Evolutionary conservation across 441 rosid species (phyloP), one percentile per base, ranked within the genome.

Genomic region (Jatropha podagrica): DNA sequence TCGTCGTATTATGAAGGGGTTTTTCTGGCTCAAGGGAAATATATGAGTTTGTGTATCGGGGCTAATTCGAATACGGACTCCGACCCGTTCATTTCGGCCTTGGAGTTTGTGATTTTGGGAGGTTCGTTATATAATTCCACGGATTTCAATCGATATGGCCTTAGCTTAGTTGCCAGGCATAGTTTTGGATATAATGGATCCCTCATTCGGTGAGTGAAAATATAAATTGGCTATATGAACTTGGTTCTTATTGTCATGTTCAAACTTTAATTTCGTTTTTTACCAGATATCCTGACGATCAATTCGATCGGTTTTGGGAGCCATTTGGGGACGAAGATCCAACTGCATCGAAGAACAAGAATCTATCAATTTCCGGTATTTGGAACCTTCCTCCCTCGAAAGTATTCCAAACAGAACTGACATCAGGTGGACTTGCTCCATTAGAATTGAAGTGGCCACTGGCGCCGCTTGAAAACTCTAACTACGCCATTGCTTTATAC

Each of bases 301-400:
- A 42, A 70, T 93, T 86, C 72, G 91, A 91, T 81, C 88, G 99
- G 74, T 77, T 80, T 60, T 95, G 99, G 99, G 93, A 84, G 85
- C 92, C 94, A 38, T 87, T 81, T 55, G 87, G 81, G 17, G 78
- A 73, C 37, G 75, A 68, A 17, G 68, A 70, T 63, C 51, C 78
- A 32, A 76, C 81, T 4, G 48, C 55, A 58, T 79, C 96, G 1
- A 81, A 80, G 81, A 90, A 87, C 75, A 83, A 74, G 41, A 86
- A 81, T 42, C 67, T 87, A 7, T 81, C 89, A 18, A 85, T 89
- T 81, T 85, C 90, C 18, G 96, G 97, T 74, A 88, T 95, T 76
- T 95, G 99, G 99, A 95, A 95, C 80, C 85, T 85, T 5, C 99
- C 98, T 5, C 95, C 98, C 23, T 60, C 76, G 32, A 92, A 85